phyloP scores from a whole-genome alignment of 345 rosid species.

The Linum usitatissimum region DNA sequence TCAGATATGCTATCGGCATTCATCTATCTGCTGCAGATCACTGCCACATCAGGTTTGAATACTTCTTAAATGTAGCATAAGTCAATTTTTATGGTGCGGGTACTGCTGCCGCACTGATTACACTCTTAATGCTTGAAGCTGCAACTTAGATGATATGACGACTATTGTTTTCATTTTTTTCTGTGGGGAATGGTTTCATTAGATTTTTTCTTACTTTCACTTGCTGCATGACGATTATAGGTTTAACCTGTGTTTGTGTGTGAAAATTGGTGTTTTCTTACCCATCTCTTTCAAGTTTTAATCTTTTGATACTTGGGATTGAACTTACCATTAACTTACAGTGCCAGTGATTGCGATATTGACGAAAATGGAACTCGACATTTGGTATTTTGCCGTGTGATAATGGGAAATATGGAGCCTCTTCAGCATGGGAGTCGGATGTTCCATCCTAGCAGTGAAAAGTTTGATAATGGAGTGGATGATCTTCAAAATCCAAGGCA shows the following conservation, averaged over 20 bases:
- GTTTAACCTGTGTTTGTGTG: no score
- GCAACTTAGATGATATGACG: no score
- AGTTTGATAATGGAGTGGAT: constrained; percentile 79
- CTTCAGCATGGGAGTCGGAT: constrained; percentile 46
- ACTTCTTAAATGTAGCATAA: not conserved
- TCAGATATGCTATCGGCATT: constrained; percentile 60
- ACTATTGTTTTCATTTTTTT: no score
- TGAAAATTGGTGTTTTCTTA: no score
- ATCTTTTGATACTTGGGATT: not conserved
- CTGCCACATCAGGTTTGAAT: constrained; percentile 51
- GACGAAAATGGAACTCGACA: constrained; percentile 70
- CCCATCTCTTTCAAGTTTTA: no score
- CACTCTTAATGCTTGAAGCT: no score
- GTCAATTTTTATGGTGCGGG: no score
- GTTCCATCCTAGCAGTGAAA: constrained; percentile 49
- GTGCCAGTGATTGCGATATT: constrained; percentile 75
- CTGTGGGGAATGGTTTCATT: no score
- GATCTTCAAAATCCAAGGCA: constrained; percentile 51
- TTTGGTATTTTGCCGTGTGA: constrained; percentile 68
- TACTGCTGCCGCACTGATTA: not conserved
- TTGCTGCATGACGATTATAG: no score
- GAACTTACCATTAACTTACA: constrained; percentile 27
- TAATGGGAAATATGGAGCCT: constrained; percentile 81
- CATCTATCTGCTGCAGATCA: constrained; percentile 53
- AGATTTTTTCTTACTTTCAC: no score